These are phyloP conservation scores for Austropuccinia psidii DNA, from an alignment of 1,284 basidiomycete genomes.

Conservation along the genomic window DNA sequence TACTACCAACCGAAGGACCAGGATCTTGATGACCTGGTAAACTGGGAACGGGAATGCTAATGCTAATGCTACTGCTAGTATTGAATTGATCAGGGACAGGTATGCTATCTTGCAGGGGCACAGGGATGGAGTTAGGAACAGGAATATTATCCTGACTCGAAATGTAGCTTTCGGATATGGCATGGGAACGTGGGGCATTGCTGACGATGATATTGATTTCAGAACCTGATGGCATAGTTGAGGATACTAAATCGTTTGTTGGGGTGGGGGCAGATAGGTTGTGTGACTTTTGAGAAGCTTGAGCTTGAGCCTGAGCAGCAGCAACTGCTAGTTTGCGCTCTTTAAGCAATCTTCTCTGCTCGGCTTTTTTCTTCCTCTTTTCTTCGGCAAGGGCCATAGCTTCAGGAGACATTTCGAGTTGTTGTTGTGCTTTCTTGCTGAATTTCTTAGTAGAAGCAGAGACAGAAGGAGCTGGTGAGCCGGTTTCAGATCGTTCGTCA, in stretches of 20 bases:
- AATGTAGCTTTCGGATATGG: neutral
- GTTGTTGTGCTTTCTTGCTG: slow-evolving; percentile 26
- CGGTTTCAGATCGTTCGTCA: slow-evolving; percentile 31
- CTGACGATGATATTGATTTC: slow-evolving; percentile 12
- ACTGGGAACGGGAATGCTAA: slow-evolving; percentile 29
- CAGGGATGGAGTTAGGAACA: slow-evolving; percentile 10
- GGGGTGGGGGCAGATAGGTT: neutral
- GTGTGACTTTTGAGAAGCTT: slow-evolving; percentile 5
- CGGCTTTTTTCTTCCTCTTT: slow-evolving; percentile 24
- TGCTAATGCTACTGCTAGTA: neutral
- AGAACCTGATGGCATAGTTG: neutral
- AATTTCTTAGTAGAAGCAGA: neutral
- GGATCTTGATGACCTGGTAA: neutral
- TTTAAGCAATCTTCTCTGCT: slow-evolving; percentile 18
- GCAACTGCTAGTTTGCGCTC: slow-evolving; percentile 24
- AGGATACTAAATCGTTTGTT: neutral
- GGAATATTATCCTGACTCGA: slow-evolving; percentile 14
- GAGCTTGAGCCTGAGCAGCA: neutral
- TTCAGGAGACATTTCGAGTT: slow-evolving; percentile 16
- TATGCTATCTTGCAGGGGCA: slow-evolving; percentile 2
- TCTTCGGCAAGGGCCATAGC: slow-evolving; percentile 21
- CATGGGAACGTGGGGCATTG: neutral
- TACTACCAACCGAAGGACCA: neutral
- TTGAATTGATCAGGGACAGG: slow-evolving; percentile 17
- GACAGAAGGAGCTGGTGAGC: slow-evolving; percentile 22